Evolutionary conservation across 768 basidiomycete species (phyloP), one percentile per base, ranked within the genome.

Genomic region (Amanita muscaria): DNA sequence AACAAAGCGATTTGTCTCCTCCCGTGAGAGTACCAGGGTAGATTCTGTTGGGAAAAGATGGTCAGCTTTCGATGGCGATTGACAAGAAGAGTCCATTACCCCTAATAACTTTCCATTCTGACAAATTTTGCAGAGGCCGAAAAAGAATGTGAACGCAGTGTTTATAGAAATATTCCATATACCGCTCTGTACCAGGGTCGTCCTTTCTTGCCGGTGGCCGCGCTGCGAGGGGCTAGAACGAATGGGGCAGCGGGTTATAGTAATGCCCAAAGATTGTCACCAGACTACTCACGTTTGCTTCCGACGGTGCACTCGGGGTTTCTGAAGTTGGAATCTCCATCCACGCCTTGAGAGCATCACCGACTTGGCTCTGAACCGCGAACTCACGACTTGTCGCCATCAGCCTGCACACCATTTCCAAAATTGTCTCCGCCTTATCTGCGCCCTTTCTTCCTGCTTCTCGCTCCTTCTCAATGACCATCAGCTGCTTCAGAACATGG

Each of bases 121-220:
- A 77, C 19, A 96, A 66, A 44, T 88, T 68, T 54, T 66, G 59
- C 33, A 96, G 65, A 4, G 96, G 93, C 58, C 77, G 79, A 66
- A 90, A 83, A 40, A 99, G 66, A n/a, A 73, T 72, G n/a, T 73
- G 64, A 48, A 83, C 68, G 58, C 84, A 88, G 35, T 77, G 70
- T 61, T 90, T 89, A 67, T 97, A 97, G 63, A 97, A 94, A 60
- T 90, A 89, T 30, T 92, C 85, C 57, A 93, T 69, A 69, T 92
- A 99, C 46, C 80, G 77, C 60, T 98, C 96, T 1, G 83, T 83
- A 27, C 79, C 76, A 5, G 86, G 83, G 42, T 90, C 88, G 51
- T 94, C 92, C 60, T 86, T 90, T 43, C 82, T 79, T 23, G 57
- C 57, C 53, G 65, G 67, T 10, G 64, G 51, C 11, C 44, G 56